Conservation (phyloP, 176 grass and related monocot species). For the Otatea glauca region DNA sequence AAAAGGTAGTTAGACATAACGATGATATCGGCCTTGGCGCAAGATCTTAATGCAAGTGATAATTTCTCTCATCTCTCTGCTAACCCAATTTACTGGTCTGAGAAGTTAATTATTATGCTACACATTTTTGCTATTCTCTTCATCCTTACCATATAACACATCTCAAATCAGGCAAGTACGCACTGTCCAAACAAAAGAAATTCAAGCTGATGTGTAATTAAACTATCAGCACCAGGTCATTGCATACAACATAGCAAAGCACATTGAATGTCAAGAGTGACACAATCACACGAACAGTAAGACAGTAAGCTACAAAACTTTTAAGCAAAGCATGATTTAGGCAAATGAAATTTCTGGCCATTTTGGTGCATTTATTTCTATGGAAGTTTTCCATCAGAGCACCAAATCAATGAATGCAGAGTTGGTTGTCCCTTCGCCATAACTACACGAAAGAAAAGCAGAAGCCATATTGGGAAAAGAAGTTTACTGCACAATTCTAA, state of each 20-base stretch:
- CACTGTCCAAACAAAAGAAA: conserved; percentile 15
- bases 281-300: background rate
- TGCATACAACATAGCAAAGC: background rate
- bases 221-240: background rate
- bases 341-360: background rate
- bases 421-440: background rate
- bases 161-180: conserved; percentile 1
- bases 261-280: background rate
- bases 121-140: background rate
- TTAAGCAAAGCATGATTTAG: background rate
- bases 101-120: background rate
- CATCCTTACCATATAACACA: background rate
- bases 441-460: background rate
- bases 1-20: background rate
- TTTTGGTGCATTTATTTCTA: background rate
- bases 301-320: background rate
- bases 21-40: background rate
- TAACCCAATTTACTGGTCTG: background rate
- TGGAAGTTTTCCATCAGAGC: background rate
- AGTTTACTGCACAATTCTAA: background rate
- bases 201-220: background rate
- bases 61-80: background rate
- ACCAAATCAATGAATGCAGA: background rate
- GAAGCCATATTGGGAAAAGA: conserved; percentile 7
- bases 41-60: background rate